Percentiles rank a stretch among this genome's conserved stretches.
phyloP scores from a whole-genome alignment of 768 basidiomycete species.

The Lactifluus rugatus region DNA sequence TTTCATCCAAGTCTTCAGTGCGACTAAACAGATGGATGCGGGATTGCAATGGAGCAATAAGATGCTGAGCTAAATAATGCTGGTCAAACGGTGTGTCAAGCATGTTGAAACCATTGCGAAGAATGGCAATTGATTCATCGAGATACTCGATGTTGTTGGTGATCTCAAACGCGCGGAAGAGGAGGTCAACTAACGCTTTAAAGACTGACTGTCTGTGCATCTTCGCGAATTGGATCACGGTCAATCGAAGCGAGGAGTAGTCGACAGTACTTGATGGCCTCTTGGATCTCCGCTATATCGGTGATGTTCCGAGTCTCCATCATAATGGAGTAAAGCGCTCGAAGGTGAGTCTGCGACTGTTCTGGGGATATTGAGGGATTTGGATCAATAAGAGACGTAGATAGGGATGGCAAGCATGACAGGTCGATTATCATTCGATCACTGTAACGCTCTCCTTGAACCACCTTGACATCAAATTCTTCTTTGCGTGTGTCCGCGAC shows the following conservation, averaged over 20 bases:
- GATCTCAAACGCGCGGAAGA: neutral
- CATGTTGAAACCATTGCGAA: neutral
- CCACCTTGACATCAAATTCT: neutral
- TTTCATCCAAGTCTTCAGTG: neutral
- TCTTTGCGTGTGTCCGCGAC: neutral
- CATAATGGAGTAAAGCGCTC: neutral
- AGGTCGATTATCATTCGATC: too few species aligned
- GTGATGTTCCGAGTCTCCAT: neutral
- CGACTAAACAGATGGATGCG: neutral
- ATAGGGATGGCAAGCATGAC: too few species aligned
- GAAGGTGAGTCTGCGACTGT: neutral
- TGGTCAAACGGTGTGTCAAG: too few species aligned
- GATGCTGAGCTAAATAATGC: neutral
- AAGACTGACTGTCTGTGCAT: rapidly evolving
- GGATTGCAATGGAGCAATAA: neutral
- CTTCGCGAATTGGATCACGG: neutral
- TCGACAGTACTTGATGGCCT: neutral
- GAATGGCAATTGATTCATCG: neutral
- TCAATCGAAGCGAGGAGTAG: neutral
- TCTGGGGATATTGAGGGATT: too few species aligned
- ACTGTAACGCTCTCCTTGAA: too few species aligned
- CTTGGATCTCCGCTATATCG: neutral
- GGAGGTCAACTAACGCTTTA: neutral
- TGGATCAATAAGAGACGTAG: too few species aligned
- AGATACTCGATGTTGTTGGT: neutral